Evolutionary conservation across 148 eudicot genomes (phyloP), one percentile per base, ranked within the genome.

Genomic region (Rhododendron molle): DNA sequence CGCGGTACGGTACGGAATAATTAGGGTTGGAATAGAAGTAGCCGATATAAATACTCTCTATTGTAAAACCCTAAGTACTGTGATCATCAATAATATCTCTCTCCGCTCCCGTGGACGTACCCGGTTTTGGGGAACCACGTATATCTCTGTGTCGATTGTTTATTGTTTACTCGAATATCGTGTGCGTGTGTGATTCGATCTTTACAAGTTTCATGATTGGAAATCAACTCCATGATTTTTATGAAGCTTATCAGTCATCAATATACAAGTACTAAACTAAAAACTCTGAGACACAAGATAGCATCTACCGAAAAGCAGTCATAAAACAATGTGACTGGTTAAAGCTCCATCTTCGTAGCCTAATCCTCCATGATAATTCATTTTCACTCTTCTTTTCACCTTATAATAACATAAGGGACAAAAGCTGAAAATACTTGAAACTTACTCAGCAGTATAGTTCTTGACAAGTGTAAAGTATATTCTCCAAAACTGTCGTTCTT

Each of bases 401-500:
- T 65, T 56, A 14, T 58, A 44, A 28, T 62, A 36, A 15, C 23
- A 50, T 6, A 56, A 81, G 72, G 28, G 23, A 34, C 38, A 85
- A 28, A 20, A 34, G 54, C 5, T 74, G 49, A 47, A 87, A 80
- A 56, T 18, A 43, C 1, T 36, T 78, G 52, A 43, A 88, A 88
- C 99, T 94, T 91, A 96, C 99, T 91, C 91, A 14, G 91, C 85
- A 82, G 93, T 81, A 82, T 88, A 89, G 89, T 89, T 87, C 86
- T 89, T 94, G 84, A 92, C 98, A 86, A 96, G 96, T 8, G 89
- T 81, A 85, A 96, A 95, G 85, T 96, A 96, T 85, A 95, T 94
- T 89, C 95, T 95, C 99, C 99, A 96, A 89, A 96, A 96, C 56
- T 92, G 85, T 44, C 92, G 91, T 86, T 96, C 99, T 90, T 94